Percentiles rank a stretch among this genome's conserved stretches.
Evolutionary conservation across 2,329 filamentous ascomycete genomes (phyloP).

Genomic region (Zopfia rhizophila): DNA sequence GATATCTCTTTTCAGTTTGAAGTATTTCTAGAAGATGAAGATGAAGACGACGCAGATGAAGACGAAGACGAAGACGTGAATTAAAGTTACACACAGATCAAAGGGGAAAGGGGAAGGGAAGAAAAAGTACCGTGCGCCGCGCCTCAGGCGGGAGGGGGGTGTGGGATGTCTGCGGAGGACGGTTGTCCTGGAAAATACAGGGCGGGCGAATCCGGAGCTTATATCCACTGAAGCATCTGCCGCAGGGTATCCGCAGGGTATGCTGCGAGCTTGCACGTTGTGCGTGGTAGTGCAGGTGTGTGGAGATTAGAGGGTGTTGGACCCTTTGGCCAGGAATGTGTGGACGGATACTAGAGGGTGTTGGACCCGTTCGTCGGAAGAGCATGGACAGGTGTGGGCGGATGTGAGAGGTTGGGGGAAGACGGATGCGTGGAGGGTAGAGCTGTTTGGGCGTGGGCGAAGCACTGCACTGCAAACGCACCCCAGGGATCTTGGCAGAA

Average conservation of each 20-base stretch:
- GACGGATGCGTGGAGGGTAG: conserved; percentile 19
- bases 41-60: neutral
- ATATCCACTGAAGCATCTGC: conserved; percentile 29
- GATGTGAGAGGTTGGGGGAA: neutral
- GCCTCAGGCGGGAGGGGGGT: conserved; percentile 5
- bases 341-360: conserved; percentile 21
- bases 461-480: conserved; percentile 38
- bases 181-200: too few relatives aligned
- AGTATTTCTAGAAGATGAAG: neutral
- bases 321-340: too few relatives aligned
- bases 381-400: conserved; percentile 1
- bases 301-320: conserved; percentile 21
- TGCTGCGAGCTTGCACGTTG: too few relatives aligned
- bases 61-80: conserved; percentile 2
- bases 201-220: conserved; percentile 21
- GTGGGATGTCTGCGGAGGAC: conserved; percentile 4
- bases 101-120: too few relatives aligned
- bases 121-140: too few relatives aligned
- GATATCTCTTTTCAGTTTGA: neutral
- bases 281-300: too few relatives aligned
- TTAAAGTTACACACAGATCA: neutral
- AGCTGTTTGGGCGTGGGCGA: conserved; percentile 29
- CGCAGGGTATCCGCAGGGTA: too few relatives aligned
- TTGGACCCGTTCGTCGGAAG: too few relatives aligned
- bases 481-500: conserved; percentile 40